Percentiles rank a stretch among this genome's conserved stretches.
Conservation (phyloP, 202 grass and related monocot genomes). For the Zoysia matrella region DNA sequence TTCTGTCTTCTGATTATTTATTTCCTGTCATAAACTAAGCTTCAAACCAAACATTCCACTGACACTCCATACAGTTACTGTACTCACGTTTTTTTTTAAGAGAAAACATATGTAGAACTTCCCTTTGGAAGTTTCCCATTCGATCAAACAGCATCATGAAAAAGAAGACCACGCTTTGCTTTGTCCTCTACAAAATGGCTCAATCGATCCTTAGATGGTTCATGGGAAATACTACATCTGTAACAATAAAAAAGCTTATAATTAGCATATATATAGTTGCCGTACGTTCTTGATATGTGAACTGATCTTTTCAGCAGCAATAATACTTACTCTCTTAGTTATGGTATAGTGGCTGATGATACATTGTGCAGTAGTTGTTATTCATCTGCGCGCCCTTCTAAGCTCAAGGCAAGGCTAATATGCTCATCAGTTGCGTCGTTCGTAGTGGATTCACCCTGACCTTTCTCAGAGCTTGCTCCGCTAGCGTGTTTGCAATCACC, state of each 20-base stretch:
- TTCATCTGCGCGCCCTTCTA: background rate
- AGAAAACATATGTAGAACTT: background rate
- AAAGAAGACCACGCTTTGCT: too few relatives aligned
- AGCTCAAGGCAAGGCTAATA: constrained; percentile 25
- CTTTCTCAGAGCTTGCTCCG: constrained; percentile 11
- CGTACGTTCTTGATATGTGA: background rate
- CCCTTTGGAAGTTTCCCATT: background rate
- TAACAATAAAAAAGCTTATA: background rate
- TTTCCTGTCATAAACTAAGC: background rate
- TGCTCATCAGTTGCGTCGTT: background rate
- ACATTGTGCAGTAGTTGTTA: background rate
- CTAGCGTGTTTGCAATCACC: constrained; percentile 2
- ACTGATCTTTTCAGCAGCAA: background rate
- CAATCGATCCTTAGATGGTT: background rate
- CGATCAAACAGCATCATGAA: background rate
- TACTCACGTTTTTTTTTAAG: background rate
- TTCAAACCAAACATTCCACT: background rate
- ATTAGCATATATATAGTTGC: background rate
- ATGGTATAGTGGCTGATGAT: background rate
- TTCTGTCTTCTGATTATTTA: background rate
- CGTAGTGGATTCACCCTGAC: background rate
- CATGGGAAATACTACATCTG: background rate
- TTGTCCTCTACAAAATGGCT: background rate
- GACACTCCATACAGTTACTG: background rate
- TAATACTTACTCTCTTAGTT: background rate